Percentiles rank a stretch among this genome's conserved stretches.
Evolutionary conservation across 352 stramenopile genomes (phyloP).

Genomic region (Achlya hypogyna): DNA sequence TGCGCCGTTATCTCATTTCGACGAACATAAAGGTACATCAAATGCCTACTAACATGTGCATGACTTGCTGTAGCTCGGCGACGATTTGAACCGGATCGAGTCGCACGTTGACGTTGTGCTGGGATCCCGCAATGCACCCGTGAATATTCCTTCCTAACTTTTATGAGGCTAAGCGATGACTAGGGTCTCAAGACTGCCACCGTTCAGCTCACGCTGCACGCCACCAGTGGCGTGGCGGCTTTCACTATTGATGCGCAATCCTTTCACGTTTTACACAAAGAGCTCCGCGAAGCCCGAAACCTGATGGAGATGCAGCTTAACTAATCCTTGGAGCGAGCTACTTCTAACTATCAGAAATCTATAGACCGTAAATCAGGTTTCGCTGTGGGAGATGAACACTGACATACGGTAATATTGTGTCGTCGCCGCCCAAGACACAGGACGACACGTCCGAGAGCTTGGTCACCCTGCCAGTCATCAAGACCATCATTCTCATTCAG

Average conservation of each 20-base stretch:
- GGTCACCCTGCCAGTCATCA: no score
- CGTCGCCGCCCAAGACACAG: no score
- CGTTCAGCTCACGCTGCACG: not conserved
- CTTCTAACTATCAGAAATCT: not conserved
- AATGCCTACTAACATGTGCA: not conserved
- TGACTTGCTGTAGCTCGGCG: not conserved
- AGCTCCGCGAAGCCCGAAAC: not conserved
- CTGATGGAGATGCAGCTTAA: not conserved
- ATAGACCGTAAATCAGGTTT: no score
- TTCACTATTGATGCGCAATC: not conserved
- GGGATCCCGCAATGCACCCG: not conserved
- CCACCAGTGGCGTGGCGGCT: not conserved
- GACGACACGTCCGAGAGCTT: no score
- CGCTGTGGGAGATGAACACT: no score
- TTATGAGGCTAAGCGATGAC: not conserved
- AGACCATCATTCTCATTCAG: no score
- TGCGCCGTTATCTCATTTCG: not conserved
- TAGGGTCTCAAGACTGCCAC: not conserved
- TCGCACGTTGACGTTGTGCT: not conserved
- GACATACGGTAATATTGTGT: no score
- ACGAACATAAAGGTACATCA: not conserved
- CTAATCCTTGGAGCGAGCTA: not conserved
- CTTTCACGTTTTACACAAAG: conserved; percentile 7
- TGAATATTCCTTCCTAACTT: not conserved
- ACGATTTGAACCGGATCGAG: not conserved